Percentiles rank a stretch among this genome's conserved stretches.
These are phyloP conservation scores for Arabidopsis hybrid DNA, from an alignment of 441 rosid species.

Conservation along the genomic window DNA sequence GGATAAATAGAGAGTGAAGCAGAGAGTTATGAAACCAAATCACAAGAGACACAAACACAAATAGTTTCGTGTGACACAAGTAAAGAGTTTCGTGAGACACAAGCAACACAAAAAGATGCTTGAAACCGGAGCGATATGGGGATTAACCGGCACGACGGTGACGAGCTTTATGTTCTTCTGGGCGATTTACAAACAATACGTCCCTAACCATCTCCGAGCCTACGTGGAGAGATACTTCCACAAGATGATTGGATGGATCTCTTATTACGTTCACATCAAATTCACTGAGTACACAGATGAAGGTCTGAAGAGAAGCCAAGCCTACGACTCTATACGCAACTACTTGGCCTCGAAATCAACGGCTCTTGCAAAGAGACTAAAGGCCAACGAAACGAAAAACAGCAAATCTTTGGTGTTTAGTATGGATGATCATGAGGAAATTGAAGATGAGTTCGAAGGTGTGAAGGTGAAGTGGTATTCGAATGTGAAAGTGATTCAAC, in stretches of 20 bases:
- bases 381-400: constrained; percentile 59
- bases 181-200: constrained; percentile 24
- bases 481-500: constrained; percentile 39
- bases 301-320: constrained; percentile 62
- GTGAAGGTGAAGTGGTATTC: constrained; percentile 64
- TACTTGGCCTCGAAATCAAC: constrained; percentile 63
- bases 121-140: constrained; percentile 24
- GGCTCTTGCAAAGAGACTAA: constrained; percentile 40
- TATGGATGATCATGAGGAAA: constrained; percentile 75
- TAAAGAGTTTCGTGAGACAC: neutral
- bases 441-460: constrained; percentile 59
- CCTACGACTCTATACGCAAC: constrained; percentile 59
- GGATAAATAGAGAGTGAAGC: neutral
- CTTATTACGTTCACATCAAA: constrained; percentile 56
- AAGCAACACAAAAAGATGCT: constrained; percentile 3
- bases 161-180: constrained; percentile 25
- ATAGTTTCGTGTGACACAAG: neutral
- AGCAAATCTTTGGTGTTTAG: constrained; percentile 63
- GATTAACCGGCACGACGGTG: constrained; percentile 18
- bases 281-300: constrained; percentile 68
- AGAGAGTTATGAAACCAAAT: constrained; percentile 15
- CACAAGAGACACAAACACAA: constrained; percentile 10
- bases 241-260: constrained; percentile 41
- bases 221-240: constrained; percentile 31
- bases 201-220: constrained; percentile 40